Conservation (phyloP, 257 asterid species). For the Fraxinus excelsior region DNA sequence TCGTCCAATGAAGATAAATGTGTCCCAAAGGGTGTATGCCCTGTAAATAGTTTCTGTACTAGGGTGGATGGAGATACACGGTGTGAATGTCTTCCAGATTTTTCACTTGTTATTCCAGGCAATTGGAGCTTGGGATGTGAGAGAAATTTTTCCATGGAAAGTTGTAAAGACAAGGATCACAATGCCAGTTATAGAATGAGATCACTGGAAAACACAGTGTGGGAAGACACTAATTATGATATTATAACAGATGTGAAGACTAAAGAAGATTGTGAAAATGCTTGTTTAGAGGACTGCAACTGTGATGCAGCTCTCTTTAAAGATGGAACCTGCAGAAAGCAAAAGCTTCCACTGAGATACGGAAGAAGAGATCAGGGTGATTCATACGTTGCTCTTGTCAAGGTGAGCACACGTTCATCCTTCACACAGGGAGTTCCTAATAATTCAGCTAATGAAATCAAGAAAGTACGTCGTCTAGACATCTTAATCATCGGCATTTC, state of each 20-base stretch:
- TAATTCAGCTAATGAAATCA: no score
- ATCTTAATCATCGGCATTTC: constrained; percentile 31
- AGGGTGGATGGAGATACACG: neutral
- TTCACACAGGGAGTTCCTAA: no score
- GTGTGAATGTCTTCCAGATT: constrained; percentile 37
- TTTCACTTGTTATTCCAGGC: constrained; percentile 14
- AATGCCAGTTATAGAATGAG: neutral
- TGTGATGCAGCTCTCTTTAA: constrained; percentile 46
- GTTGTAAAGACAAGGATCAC: constrained; percentile 18
- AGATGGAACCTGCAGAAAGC: constrained; percentile 36
- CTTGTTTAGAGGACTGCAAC: constrained; percentile 38
- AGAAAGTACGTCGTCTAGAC: neutral
- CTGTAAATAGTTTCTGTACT: constrained; percentile 30
- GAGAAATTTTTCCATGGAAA: constrained; percentile 22
- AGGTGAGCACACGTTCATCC: constrained; percentile 35
- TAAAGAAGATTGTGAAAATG: constrained; percentile 29
- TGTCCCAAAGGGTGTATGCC: constrained; percentile 33
- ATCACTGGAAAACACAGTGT: neutral
- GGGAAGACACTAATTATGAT: constrained; percentile 30
- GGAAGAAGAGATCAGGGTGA: constrained; percentile 28
- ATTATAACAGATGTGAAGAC: no score
- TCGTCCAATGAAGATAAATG: constrained; percentile 15
- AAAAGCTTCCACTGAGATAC: constrained; percentile 48
- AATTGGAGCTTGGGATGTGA: constrained; percentile 27
- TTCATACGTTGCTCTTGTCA: constrained; percentile 35